These are phyloP conservation scores for Fusarium humuli DNA, from an alignment of 2,329 filamentous ascomycete species.

Conservation along the genomic window DNA sequence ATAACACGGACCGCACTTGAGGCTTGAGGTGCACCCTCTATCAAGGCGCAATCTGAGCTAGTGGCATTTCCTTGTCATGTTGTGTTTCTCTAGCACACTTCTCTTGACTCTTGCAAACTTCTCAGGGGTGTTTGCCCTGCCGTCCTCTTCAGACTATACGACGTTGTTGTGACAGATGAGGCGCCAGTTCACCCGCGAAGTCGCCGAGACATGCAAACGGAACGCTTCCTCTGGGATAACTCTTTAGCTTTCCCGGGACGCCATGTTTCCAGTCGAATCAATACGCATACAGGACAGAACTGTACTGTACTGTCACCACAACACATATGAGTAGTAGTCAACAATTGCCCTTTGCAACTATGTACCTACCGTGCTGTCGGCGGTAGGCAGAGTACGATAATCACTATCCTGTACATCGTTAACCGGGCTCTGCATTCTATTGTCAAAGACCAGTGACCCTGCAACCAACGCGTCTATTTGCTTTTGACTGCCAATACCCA, in stretches of 20 bases:
- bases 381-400: not conserved
- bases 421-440: constrained; percentile 12
- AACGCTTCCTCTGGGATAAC: constrained; percentile 13
- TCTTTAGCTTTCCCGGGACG: constrained; percentile 26
- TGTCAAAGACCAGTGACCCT: constrained; percentile 1
- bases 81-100: constrained; percentile 1
- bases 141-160: constrained; percentile 18
- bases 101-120: constrained; percentile 31
- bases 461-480: not conserved
- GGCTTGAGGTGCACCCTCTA: constrained; percentile 18
- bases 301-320: not conserved
- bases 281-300: not conserved
- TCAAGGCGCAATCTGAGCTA: constrained; percentile 10
- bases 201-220: constrained; percentile 46
- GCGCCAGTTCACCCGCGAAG: constrained; percentile 42
- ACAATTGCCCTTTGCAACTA: constrained; percentile 23
- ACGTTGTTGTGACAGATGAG: constrained; percentile 28
- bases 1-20: constrained; percentile 10
- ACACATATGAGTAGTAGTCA: not conserved
- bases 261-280: constrained; percentile 16
- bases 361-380: constrained; percentile 3
- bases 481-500: not conserved
- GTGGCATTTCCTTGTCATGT: constrained; percentile 19
- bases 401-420: not conserved
- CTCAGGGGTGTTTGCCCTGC: constrained; percentile 5